Evolutionary conservation across 1,284 basidiomycete species (phyloP).

Genomic region (Wolfiporia cocos): DNA sequence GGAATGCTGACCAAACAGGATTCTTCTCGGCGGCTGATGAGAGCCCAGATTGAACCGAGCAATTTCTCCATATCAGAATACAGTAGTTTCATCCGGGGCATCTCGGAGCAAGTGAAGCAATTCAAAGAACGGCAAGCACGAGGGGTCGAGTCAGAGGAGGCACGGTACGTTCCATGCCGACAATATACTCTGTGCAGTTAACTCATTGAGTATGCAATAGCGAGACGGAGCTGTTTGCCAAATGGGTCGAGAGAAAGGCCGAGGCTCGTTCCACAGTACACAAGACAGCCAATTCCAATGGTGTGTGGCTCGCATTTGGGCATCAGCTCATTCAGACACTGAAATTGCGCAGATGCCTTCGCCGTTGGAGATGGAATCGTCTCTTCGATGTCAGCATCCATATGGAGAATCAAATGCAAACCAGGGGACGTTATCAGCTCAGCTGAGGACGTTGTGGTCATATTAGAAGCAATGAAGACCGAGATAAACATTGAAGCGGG

Average conservation of each 20-base stretch:
- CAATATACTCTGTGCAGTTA: not conserved
- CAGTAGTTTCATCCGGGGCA: constrained; percentile 35
- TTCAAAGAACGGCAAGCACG: constrained; percentile 37
- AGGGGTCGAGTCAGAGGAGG: constrained; percentile 33
- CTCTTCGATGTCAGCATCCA: constrained; percentile 45
- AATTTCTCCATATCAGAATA: constrained; percentile 53
- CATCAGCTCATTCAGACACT: too few relatives aligned
- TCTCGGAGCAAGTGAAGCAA: constrained; percentile 34
- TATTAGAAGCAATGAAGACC: constrained; percentile 74
- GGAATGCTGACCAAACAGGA: too few relatives aligned
- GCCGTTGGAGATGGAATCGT: too few relatives aligned
- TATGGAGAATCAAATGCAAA: constrained; percentile 51
- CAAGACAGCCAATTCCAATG: not conserved
- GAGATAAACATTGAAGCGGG: constrained; percentile 47
- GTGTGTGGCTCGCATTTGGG: too few relatives aligned
- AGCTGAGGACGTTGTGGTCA: constrained; percentile 42
- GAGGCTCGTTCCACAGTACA: not conserved
- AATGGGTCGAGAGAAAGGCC: constrained; percentile 9
- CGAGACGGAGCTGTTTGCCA: constrained; percentile 11
- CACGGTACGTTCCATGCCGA: constrained; percentile 26
- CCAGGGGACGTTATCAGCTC: constrained; percentile 39
- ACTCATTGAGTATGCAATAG: constrained; percentile 2
- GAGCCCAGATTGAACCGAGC: constrained; percentile 41
- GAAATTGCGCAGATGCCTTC: too few relatives aligned
- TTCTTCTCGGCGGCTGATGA: too few relatives aligned